A percentile compares a stretch with the other conserved stretches of the same genome.
phyloP scores from a whole-genome alignment of 2,329 filamentous ascomycete genomes.

The Trichoderma pleuroti region DNA sequence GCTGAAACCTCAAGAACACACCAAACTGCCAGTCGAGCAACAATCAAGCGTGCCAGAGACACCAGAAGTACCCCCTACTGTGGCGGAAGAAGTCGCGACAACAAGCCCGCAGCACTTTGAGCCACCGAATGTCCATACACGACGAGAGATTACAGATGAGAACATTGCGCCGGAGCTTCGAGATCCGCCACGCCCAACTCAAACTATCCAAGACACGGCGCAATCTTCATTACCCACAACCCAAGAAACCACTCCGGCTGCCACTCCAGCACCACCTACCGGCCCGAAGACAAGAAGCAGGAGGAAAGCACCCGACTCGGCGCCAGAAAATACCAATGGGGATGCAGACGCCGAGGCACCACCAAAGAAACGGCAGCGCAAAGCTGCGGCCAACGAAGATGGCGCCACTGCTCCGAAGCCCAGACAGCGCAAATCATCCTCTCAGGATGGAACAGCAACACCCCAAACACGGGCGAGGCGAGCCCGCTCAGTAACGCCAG shows the following conservation, averaged over 20 bases:
- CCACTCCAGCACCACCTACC: background rate
- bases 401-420: constrained; percentile 22
- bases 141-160: constrained; percentile 7
- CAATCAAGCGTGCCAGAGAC: background rate
- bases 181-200: constrained; percentile 2
- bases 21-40: background rate
- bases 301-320: constrained; percentile 14
- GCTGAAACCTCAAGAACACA: background rate
- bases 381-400: constrained; percentile 27
- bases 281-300: constrained; percentile 16
- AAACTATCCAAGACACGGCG: background rate
- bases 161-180: constrained; percentile 17
- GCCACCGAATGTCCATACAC: background rate
- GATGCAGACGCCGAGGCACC: constrained; percentile 23
- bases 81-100: background rate
- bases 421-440: constrained; percentile 30
- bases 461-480: constrained; percentile 30
- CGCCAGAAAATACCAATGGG: constrained; percentile 22
- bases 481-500: constrained; percentile 54
- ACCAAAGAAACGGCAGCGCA: constrained; percentile 34
- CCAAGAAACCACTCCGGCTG: background rate
- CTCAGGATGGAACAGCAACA: constrained; percentile 22
- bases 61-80: background rate
- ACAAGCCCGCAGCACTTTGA: background rate
- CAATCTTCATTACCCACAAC: background rate